A percentile compares a stretch with the other conserved stretches of the same genome.
phyloP scores from a whole-genome alignment of 2,329 filamentous ascomycete species.

The Tolypocladium paradoxum region DNA sequence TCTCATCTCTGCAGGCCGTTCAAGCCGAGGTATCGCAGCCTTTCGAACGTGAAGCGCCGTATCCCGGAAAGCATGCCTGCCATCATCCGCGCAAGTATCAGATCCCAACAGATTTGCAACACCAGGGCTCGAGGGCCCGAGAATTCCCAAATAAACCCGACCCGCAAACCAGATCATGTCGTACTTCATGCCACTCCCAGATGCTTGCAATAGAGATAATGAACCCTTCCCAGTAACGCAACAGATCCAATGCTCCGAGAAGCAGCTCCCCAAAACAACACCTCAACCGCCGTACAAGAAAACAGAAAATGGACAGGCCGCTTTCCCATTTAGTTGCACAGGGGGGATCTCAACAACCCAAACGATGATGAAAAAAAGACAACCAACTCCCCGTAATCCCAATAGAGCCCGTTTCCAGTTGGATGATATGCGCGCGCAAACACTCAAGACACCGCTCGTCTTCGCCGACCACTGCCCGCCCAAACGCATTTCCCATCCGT shows the following conservation, averaged over 20 bases:
- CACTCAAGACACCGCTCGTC: constrained; percentile 22
- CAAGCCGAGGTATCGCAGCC: constrained; percentile 19
- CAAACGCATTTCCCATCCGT: constrained; percentile 20
- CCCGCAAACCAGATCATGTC: constrained; percentile 22
- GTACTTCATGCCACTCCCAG: constrained; percentile 18
- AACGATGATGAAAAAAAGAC: constrained; percentile 6
- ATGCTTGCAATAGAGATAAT: constrained; percentile 18
- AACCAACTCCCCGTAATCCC: constrained; percentile 26
- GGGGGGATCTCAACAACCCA: constrained; percentile 11
- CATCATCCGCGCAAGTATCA: constrained; percentile 14
- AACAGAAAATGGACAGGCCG: constrained; percentile 15
- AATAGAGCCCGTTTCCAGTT: constrained; percentile 18
- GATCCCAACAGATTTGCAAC: constrained; percentile 19
- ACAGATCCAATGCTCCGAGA: constrained; percentile 8
- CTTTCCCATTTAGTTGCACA: constrained; percentile 20
- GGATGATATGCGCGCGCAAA: constrained; percentile 15
- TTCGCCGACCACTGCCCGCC: constrained; percentile 21
- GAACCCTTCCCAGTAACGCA: constrained; percentile 15
- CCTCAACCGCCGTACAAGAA: constrained; percentile 6
- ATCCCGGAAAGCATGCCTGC: constrained; percentile 21
- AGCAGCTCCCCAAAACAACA: constrained; percentile 6
- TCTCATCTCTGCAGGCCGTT: constrained; percentile 22
- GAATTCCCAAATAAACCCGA: constrained; percentile 18
- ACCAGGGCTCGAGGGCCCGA: constrained; percentile 23
- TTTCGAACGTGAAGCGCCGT: constrained; percentile 15